These are phyloP conservation scores for Syzygium malaccense DNA, from an alignment of 441 rosid genomes.

Conservation along the genomic window DNA sequence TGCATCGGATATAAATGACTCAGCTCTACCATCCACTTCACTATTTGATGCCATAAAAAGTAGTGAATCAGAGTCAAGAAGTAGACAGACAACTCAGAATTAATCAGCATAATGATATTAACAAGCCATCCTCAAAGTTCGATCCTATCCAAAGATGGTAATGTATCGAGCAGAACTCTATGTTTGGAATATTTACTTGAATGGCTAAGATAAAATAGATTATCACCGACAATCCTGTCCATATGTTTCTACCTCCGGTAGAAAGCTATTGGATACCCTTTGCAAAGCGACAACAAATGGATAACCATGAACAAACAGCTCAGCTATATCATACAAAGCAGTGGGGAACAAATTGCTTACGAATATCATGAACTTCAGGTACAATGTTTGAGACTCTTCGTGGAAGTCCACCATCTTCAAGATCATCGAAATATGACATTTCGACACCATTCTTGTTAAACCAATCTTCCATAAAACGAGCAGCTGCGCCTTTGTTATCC, in stretches of 20 bases:
- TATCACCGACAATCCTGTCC: not conserved
- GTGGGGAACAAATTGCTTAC: conserved; percentile 36
- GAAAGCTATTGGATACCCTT: not conserved
- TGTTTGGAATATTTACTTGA: not conserved
- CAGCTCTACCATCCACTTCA: not conserved
- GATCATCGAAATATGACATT: conserved; percentile 27
- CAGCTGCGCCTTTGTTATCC: conserved; percentile 97
- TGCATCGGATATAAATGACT: conserved; percentile 12
- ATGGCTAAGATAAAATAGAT: not conserved
- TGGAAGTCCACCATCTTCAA: conserved; percentile 38
- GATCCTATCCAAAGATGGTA: not conserved
- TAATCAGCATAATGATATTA: not conserved
- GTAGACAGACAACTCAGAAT: not conserved
- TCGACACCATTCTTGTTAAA: conserved; percentile 38
- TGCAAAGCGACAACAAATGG: not conserved
- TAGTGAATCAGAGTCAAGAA: not conserved
- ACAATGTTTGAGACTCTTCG: conserved; percentile 69
- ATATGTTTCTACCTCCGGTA: not conserved
- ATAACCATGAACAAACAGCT: not conserved
- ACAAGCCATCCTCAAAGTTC: not conserved
- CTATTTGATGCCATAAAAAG: not conserved
- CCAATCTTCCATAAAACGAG: conserved; percentile 96
- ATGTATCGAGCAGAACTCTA: not conserved
- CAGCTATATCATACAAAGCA: not conserved
- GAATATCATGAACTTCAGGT: conserved; percentile 27